Conservation (phyloP, 2,329 filamentous ascomycete genomes). For the Diaporthe longicolla region DNA sequence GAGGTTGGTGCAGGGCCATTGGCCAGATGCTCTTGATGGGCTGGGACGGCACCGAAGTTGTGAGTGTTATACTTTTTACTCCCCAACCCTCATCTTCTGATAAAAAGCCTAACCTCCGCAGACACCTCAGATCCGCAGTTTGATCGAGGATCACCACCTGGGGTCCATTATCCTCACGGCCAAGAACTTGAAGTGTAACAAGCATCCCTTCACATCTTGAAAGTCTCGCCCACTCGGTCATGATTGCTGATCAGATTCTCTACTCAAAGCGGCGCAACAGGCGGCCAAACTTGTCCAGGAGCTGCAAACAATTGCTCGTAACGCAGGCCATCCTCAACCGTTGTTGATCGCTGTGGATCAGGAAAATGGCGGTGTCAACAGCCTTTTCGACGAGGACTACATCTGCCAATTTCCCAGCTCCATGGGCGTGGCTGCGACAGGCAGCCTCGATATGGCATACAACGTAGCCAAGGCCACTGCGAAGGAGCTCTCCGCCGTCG, state of each 20-base stretch:
- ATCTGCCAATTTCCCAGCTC: conserved; percentile 97
- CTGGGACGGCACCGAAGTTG: conserved; percentile 85
- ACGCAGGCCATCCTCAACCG: conserved; percentile 90
- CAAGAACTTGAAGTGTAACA: conserved; percentile 85
- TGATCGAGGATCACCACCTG: conserved; percentile 88
- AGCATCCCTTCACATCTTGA: conserved; percentile 6
- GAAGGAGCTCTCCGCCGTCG: conserved; percentile 91
- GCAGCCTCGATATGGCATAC: conserved; percentile 86
- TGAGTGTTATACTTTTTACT: background rate
- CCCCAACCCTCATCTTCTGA: background rate
- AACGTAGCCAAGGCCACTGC: conserved; percentile 94
- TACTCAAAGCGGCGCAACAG: conserved; percentile 82
- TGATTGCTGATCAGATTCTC: conserved; percentile 49
- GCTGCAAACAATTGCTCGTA: conserved; percentile 90
- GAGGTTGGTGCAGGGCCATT: conserved; percentile 69
- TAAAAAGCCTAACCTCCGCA: background rate
- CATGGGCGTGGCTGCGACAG: conserved; percentile 96
- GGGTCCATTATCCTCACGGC: conserved; percentile 89
- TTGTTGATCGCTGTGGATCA: conserved; percentile 94
- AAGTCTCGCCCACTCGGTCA: conserved; percentile 28
- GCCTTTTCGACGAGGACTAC: conserved; percentile 94
- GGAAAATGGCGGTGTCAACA: conserved; percentile 98
- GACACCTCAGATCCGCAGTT: conserved; percentile 83
- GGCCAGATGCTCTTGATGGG: conserved; percentile 87
- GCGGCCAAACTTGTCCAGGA: conserved; percentile 91